Base-by-base conservation (phyloP, 371 early-diverging fungal genomes). In the Rhizopus delemar region DNA sequence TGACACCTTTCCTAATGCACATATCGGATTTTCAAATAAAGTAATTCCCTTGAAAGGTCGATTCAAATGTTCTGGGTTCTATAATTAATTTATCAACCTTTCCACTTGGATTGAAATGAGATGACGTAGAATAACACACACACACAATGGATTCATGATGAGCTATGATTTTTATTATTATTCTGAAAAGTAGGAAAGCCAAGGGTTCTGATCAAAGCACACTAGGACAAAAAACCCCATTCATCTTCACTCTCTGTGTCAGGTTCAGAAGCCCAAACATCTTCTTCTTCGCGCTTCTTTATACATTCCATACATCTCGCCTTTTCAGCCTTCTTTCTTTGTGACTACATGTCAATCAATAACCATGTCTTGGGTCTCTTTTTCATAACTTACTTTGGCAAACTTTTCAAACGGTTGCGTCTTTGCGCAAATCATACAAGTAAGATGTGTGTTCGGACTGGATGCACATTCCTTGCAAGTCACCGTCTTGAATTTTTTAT, bases 391-490 rank as follows among this genome's bases (percentile, higher is more conserved):
- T 71, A 79, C 82, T 67, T 78, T 82, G 1, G 83, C 78, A 53
- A 80, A 82, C 1, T 69, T 59, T 9, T 73, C 74, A 8, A 80
- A 54, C 1, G 78, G 66, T 48, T 70, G 71, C 0, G 67, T 73
- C 12, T 66, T 68, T 1, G 75, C 68, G 22, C 83, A 82, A 6
- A 73, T 54, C 74, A 77, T 77, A 34, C 83, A 82, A 0, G 72
- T 76, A 22, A 82, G 51, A 11, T 49, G 65, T 1, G 50, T 64
- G 11, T 59, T 72, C 31, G 74, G 77, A 7, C 68, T 57, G 1
- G 77, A 65, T 1, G 83, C 75, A 41, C 83, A 82, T 22, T 76
- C 66, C 45, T 82, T 82, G 56, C 83, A 82, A 8, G 63, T 64
- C 11, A 75, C 68, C 0, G 65, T 66, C 51, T 82, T 79, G 35